phyloP scores from a whole-genome alignment of 352 stramenopile species.

The Globisporangium takayamanum region DNA sequence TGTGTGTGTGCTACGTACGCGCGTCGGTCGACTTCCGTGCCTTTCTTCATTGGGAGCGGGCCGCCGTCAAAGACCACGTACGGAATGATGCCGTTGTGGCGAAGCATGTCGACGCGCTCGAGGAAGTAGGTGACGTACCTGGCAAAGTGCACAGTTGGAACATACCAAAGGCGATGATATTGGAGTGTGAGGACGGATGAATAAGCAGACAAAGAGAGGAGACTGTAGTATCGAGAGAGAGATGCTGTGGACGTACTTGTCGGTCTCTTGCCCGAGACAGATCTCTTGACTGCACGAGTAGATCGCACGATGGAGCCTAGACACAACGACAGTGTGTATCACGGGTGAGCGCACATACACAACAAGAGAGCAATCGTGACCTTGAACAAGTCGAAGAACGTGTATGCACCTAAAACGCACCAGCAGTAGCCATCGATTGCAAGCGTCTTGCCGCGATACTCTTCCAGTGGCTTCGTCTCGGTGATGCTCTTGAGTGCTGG shows the following conservation, averaged over 20 bases:
- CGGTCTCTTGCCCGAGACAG: constrained; percentile 54
- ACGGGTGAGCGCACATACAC: neutral
- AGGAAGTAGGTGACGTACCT: constrained; percentile 82
- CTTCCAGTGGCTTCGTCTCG: constrained; percentile 38
- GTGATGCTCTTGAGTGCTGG: constrained; percentile 77
- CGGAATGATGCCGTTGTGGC: constrained; percentile 50
- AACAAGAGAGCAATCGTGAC: neutral
- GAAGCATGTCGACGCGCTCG: constrained; percentile 41
- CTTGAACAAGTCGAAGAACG: neutral
- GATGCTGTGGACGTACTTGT: constrained; percentile 37
- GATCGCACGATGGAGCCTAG: constrained; percentile 75
- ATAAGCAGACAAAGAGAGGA: neutral
- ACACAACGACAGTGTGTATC: neutral
- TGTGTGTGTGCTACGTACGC: constrained; percentile 23
- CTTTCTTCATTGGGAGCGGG: constrained; percentile 69
- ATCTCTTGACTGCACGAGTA: constrained; percentile 72
- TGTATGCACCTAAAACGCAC: constrained; percentile 19
- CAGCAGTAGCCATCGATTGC: constrained; percentile 83
- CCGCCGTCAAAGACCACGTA: constrained; percentile 81
- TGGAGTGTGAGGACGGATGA: neutral
- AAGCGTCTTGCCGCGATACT: constrained; percentile 58
- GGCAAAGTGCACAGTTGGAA: neutral
- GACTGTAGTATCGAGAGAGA: neutral
- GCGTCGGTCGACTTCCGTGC: constrained; percentile 63
- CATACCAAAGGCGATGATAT: neutral